A percentile compares a stretch with the other conserved stretches of the same genome.
Conservation (phyloP, 1,284 basidiomycete genomes). For the Schizophyllum commune region DNA sequence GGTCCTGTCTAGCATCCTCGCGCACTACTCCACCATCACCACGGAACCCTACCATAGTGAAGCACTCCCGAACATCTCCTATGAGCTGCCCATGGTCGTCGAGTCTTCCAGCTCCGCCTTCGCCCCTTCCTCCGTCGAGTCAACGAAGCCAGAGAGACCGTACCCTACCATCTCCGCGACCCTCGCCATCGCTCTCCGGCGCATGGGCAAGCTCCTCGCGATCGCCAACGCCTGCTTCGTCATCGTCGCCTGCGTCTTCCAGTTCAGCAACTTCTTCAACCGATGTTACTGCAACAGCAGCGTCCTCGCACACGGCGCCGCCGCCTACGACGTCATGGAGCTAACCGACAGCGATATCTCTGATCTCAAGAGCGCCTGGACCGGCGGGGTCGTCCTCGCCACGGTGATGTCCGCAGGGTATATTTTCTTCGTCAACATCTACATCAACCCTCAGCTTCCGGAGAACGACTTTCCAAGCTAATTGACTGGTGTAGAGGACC, state of each 20-base stretch:
- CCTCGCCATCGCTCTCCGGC: conserved; percentile 13
- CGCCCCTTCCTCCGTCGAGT: neutral
- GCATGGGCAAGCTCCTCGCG: conserved; percentile 17
- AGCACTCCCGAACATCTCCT: neutral
- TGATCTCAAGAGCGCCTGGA: conserved; percentile 12
- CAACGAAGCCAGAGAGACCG: neutral
- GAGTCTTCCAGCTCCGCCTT: neutral
- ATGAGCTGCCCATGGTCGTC: neutral
- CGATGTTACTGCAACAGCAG: conserved; percentile 19
- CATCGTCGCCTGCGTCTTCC: conserved; percentile 16
- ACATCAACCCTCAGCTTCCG: neutral
- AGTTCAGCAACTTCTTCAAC: conserved; percentile 18
- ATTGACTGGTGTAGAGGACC: neutral
- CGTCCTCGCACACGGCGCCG: conserved; percentile 14
- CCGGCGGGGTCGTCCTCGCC: conserved; percentile 11
- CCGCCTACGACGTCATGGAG: conserved; percentile 13
- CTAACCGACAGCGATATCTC: conserved; percentile 7
- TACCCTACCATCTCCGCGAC: neutral
- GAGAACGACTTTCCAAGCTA: neutral
- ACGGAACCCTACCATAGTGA: neutral
- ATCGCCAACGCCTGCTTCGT: conserved; percentile 17
- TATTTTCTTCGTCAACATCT: neutral
- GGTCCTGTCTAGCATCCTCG: conserved; percentile 9
- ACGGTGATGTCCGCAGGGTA: neutral
- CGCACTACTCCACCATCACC: conserved; percentile 11